phyloP scores from a whole-genome alignment of 441 rosid genomes.

The Adansonia grandidieri region DNA sequence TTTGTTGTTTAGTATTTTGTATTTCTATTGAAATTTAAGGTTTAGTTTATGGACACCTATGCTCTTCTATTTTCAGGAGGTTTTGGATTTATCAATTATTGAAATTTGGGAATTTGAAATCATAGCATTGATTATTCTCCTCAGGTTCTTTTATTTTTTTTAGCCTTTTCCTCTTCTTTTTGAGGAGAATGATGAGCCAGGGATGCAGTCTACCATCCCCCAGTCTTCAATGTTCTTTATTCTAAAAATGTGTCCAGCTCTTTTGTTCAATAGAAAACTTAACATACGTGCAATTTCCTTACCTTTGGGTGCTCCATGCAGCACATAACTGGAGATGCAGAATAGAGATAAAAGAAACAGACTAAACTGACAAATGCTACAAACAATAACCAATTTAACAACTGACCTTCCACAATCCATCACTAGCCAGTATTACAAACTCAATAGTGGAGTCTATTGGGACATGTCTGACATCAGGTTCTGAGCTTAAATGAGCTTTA shows the following conservation, averaged over 20 bases:
- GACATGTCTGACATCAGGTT: conserved; percentile 59
- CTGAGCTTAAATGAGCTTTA: conserved; percentile 71
- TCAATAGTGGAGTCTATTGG: conserved; percentile 56
- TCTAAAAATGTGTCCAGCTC: neutral
- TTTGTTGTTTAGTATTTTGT: neutral
- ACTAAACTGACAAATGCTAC: neutral
- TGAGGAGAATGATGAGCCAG: neutral
- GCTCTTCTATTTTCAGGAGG: neutral
- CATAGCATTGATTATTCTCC: neutral
- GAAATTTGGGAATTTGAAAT: neutral
- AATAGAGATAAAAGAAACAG: neutral
- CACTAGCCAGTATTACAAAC: conserved; percentile 65
- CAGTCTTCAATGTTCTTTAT: neutral
- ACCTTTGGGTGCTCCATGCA: neutral
- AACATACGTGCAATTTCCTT: neutral
- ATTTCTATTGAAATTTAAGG: neutral
- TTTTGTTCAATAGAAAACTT: neutral
- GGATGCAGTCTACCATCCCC: neutral
- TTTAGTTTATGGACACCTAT: neutral
- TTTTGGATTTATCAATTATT: conserved; percentile 5
- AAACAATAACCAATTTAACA: conserved; percentile 14
- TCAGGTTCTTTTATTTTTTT: conserved; percentile 4
- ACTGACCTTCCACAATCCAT: conserved; percentile 80
- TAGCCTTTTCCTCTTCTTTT: neutral
- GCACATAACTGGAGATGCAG: conserved; percentile 14